Conservation (phyloP, 371 early-diverging fungal species). For the Mortierella sp. region DNA sequence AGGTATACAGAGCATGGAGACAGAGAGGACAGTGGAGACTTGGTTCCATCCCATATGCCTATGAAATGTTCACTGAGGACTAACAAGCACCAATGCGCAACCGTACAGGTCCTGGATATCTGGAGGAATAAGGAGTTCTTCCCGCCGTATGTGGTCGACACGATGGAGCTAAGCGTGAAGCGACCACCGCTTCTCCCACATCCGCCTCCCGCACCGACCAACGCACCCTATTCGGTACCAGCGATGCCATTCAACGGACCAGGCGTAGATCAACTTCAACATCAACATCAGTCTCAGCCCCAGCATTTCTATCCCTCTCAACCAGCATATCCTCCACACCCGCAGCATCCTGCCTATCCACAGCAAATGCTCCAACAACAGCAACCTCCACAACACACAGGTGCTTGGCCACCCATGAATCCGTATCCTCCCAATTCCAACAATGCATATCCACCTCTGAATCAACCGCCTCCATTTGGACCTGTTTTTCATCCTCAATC, state of each 20-base stretch:
- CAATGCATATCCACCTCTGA: background rate
- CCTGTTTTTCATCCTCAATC: background rate
- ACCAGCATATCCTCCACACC: constrained; percentile 3
- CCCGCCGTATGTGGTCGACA: constrained; percentile 53
- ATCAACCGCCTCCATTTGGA: constrained; percentile 15
- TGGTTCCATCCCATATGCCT: no score
- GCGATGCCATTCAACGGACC: constrained; percentile 5
- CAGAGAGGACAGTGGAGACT: background rate
- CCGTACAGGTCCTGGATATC: constrained; percentile 64
- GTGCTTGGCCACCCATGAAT: constrained; percentile 14
- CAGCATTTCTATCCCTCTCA: constrained; percentile 15
- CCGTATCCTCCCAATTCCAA: constrained; percentile 2
- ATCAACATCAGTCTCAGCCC: constrained; percentile 3
- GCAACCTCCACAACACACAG: background rate
- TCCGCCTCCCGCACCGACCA: no score
- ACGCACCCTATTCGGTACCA: constrained; percentile 6
- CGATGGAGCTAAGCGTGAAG: constrained; percentile 55
- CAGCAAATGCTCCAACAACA: constrained; percentile 3
- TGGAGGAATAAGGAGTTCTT: constrained; percentile 67
- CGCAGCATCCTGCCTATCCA: background rate
- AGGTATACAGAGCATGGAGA: constrained; percentile 50
- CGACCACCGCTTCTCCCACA: constrained; percentile 50
- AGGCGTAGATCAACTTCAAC: constrained; percentile 7
- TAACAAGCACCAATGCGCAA: no score
- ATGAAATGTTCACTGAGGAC: no score